Conservation (phyloP, 106 monocot species). For the Allium sativum region DNA sequence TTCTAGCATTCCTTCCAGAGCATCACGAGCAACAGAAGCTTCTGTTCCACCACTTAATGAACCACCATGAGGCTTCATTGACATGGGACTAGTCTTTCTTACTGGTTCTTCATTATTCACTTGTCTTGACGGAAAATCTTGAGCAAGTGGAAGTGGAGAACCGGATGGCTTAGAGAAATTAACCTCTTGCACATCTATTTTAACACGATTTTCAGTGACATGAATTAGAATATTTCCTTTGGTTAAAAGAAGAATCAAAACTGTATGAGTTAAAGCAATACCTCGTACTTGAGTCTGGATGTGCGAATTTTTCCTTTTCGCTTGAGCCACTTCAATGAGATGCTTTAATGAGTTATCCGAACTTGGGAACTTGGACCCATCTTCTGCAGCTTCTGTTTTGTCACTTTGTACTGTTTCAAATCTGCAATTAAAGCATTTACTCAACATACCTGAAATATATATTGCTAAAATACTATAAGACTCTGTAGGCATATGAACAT, state of each 20-base stretch:
- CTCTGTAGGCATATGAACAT: neutral
- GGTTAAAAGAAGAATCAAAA: slow-evolving; percentile 21
- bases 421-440: slow-evolving; percentile 22
- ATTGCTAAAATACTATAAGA: neutral
- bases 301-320: slow-evolving; percentile 62
- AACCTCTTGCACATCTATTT: slow-evolving; percentile 28
- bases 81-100: slow-evolving; percentile 24
- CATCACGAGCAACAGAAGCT: slow-evolving; percentile 79
- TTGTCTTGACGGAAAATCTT: slow-evolving; percentile 16
- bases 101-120: slow-evolving; percentile 34
- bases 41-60: slow-evolving; percentile 79
- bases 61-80: slow-evolving; percentile 19
- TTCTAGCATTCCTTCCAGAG: slow-evolving; percentile 92
- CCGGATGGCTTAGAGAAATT: slow-evolving; percentile 18
- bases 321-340: slow-evolving; percentile 95
- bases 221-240: slow-evolving; percentile 37
- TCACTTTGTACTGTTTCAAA: slow-evolving; percentile 14
- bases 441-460: neutral
- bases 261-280: slow-evolving; percentile 19
- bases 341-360: slow-evolving; percentile 57
- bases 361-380: slow-evolving; percentile 31
- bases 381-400: slow-evolving; percentile 9
- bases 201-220: slow-evolving; percentile 15
- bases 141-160: slow-evolving; percentile 29
- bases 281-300: slow-evolving; percentile 20